Conservation (phyloP, 2,329 filamentous ascomycete species). For the Ascochyta clinopodiicola region DNA sequence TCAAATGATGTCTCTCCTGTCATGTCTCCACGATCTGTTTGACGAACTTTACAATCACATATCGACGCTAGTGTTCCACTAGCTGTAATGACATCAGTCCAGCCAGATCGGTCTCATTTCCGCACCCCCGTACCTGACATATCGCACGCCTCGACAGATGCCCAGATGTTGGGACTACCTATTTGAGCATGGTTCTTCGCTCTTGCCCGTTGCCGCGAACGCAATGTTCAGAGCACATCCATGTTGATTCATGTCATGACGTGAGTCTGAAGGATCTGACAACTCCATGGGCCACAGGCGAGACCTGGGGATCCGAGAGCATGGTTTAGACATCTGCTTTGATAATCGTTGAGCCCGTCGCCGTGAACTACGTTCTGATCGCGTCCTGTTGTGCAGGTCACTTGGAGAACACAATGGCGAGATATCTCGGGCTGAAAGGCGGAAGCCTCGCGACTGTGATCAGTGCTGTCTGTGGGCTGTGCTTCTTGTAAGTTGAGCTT, state of each 20-base stretch:
- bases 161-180: not conserved
- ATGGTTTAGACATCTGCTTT: constrained; percentile 3
- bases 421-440: constrained; percentile 34
- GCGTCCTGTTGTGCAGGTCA: constrained; percentile 3
- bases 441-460: constrained; percentile 28
- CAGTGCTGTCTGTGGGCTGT: constrained; percentile 35
- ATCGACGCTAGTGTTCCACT: constrained; percentile 12
- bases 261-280: constrained; percentile 13
- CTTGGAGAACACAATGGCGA: constrained; percentile 23
- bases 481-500: constrained; percentile 32
- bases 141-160: constrained; percentile 5
- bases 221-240: not conserved
- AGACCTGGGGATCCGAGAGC: constrained; percentile 9
- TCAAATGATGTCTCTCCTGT: not conserved
- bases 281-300: not conserved
- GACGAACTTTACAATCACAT: not conserved
- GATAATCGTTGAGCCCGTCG: constrained; percentile 2
- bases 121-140: constrained; percentile 16
- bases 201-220: constrained; percentile 3
- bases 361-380: not conserved
- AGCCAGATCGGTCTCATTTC: constrained; percentile 9
- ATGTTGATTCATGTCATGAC: constrained; percentile 11
- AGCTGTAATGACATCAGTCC: constrained; percentile 12
- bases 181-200: not conserved
- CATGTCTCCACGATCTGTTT: constrained; percentile 3